Conservation (phyloP, 2,329 filamentous ascomycete genomes). For the Phialocephala sp. region DNA sequence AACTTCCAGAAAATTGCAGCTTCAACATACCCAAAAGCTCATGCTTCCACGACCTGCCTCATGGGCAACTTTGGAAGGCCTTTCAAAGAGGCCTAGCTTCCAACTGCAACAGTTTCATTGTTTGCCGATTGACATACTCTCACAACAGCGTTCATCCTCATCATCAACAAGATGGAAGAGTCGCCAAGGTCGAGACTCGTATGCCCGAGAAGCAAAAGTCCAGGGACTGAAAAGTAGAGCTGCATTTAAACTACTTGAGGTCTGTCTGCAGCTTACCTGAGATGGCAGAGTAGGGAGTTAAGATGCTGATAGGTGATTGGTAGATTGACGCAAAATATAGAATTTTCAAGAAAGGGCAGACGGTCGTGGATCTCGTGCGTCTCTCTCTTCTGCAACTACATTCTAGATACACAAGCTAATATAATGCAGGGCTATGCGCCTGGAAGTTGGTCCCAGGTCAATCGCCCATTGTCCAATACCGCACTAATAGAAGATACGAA, state of each 20-base stretch:
- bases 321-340: slow-evolving; percentile 83
- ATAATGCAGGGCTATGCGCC: slow-evolving; percentile 72
- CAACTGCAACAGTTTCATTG: slow-evolving; percentile 16
- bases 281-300: not conserved
- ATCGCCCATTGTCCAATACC: slow-evolving; percentile 25
- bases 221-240: slow-evolving; percentile 86
- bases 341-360: slow-evolving; percentile 80
- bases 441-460: slow-evolving; percentile 72
- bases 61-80: slow-evolving; percentile 22
- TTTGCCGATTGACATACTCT: not conserved
- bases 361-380: slow-evolving; percentile 84
- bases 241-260: slow-evolving; percentile 91
- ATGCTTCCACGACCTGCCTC: slow-evolving; percentile 38
- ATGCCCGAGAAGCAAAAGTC: slow-evolving; percentile 76
- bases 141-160: slow-evolving; percentile 38
- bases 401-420: slow-evolving; percentile 15
- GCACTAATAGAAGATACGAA: not conserved
- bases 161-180: slow-evolving; percentile 84
- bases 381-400: not conserved
- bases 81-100: not conserved
- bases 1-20: not conserved
- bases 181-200: slow-evolving; percentile 76
- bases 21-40: slow-evolving; percentile 20
- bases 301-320: slow-evolving; percentile 15
- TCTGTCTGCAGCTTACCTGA: slow-evolving; percentile 43